Evolutionary conservation across 768 basidiomycete species (phyloP).

Genomic region (Plicaturopsis crispa): DNA sequence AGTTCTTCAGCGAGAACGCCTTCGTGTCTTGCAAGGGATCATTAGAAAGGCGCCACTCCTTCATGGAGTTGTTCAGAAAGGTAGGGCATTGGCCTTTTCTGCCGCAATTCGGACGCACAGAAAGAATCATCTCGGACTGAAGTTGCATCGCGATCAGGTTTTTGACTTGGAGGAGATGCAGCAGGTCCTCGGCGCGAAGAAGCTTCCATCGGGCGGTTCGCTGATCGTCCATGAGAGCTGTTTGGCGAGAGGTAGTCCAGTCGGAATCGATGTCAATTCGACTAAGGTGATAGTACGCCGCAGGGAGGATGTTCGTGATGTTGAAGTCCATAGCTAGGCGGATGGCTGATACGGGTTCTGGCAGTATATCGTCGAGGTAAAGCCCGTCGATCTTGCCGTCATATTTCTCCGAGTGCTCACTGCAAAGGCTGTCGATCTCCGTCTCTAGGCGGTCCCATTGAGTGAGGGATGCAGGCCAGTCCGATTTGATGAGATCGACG

Average conservation of each 20-base stretch:
- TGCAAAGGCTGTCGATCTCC: slow-evolving; percentile 3
- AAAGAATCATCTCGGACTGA: too few relatives aligned
- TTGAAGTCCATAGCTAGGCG: slow-evolving; percentile 14
- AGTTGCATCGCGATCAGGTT: slow-evolving; percentile 2
- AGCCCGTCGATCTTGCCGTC: slow-evolving; percentile 3
- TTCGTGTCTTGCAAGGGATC: too few relatives aligned
- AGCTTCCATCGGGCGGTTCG: slow-evolving; percentile 19
- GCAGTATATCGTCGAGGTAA: slow-evolving; percentile 8
- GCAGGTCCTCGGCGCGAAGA: slow-evolving; percentile 12
- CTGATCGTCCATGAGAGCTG: not conserved
- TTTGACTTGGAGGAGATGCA: slow-evolving; percentile 9
- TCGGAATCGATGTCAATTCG: slow-evolving; percentile 7
- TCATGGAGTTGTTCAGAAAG: too few relatives aligned
- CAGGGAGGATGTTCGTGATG: slow-evolving; percentile 19
- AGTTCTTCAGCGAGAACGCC: too few relatives aligned
- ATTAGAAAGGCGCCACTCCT: too few relatives aligned
- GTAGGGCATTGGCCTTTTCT: too few relatives aligned
- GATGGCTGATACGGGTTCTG: slow-evolving; percentile 19
- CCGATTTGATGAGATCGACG: slow-evolving; percentile 22
- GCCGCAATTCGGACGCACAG: too few relatives aligned
- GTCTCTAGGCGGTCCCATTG: slow-evolving; percentile 16
- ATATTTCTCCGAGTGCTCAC: not conserved
- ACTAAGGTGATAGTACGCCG: slow-evolving; percentile 23
- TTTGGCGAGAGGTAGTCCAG: slow-evolving; percentile 3
- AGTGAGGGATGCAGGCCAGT: slow-evolving; percentile 22